Base-by-base conservation (phyloP, 768 basidiomycete genomes). In the Termitomyces sp. region DNA sequence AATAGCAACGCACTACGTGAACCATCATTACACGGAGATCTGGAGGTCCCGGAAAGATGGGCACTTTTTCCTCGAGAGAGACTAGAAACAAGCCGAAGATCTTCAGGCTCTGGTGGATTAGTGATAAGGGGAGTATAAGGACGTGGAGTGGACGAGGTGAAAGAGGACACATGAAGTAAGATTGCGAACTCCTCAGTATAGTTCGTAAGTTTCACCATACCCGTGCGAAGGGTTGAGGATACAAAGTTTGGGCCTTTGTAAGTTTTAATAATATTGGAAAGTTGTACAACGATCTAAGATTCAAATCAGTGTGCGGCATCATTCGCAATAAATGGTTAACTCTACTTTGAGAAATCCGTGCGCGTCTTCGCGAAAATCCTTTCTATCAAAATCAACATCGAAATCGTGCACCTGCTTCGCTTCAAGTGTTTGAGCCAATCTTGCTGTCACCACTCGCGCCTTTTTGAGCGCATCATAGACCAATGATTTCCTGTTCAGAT, bases 121-220 rank as follows among this genome's bases (percentile, higher is more conserved):
- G 59, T 56, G 28, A 76, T 70, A 70, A 84, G 75, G 9, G 90
- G 87, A 43, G 88, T 86, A 66, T 81, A 83, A 13, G 87, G 76
- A 40, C 83, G 76, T 42, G 73, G 58, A 9, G 80, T 79, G 16
- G 81, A 72, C 10, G 86, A 82, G 44, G 91, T 83, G 63, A 90
- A 85, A 0, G 89, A 91, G 7, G 93, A 92, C 48, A 93, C 87
- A 65, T 92, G 90, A 18, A 95, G 75, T 49, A 96, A 76, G 62
- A 92, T 90, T 50, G 90, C 86, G 64, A 94, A 89, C 69, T 92
- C 92, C 70, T 95, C 87, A 12, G 93, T 92, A 13, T 87, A 82
- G 64, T 90, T 88, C 22, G 88, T 90, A 57, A 97, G 78, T 61
- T 82, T 81, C 42, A 87, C 82, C 75, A 93, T 85, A 65, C 86